Conservation (phyloP, 225 moss, liverwort and hornwort genomes). For the Climacium dendroides region DNA sequence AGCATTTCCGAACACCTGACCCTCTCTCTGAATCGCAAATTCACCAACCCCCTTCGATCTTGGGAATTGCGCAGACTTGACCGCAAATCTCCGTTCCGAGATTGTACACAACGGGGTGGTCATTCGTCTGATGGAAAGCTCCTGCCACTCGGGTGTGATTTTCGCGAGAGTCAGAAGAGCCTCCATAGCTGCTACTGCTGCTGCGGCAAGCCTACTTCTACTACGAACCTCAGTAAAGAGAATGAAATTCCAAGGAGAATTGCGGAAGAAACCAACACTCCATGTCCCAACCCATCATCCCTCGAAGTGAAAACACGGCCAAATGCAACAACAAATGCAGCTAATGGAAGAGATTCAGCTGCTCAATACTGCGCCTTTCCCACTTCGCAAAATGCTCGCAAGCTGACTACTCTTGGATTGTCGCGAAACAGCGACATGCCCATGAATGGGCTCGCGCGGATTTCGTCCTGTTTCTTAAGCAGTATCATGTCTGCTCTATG, state of each 20-base stretch:
- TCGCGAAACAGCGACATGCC: neutral
- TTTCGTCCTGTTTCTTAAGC: neutral
- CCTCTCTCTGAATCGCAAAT: neutral
- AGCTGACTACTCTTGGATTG: neutral
- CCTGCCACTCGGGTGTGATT: neutral
- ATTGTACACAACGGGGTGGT: neutral
- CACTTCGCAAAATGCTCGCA: neutral
- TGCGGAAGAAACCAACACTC: neutral
- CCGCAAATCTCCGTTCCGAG: neutral
- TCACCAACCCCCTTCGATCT: neutral
- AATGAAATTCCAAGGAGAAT: neutral
- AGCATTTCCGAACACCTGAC: neutral
- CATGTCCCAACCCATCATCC: neutral
- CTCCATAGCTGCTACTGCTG: neutral
- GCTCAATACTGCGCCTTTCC: neutral
- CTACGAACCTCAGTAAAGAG: neutral
- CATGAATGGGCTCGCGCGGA: neutral
- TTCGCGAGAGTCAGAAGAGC: neutral
- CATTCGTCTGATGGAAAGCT: neutral
- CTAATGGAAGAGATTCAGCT: neutral
- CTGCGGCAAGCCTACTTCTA: neutral
- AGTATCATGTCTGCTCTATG: neutral
- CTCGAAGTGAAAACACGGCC: neutral
- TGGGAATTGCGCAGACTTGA: neutral
- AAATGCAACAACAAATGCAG: neutral